Conservation (phyloP, 2,329 filamentous ascomycete species). For the Penicillium brevicompactum region DNA sequence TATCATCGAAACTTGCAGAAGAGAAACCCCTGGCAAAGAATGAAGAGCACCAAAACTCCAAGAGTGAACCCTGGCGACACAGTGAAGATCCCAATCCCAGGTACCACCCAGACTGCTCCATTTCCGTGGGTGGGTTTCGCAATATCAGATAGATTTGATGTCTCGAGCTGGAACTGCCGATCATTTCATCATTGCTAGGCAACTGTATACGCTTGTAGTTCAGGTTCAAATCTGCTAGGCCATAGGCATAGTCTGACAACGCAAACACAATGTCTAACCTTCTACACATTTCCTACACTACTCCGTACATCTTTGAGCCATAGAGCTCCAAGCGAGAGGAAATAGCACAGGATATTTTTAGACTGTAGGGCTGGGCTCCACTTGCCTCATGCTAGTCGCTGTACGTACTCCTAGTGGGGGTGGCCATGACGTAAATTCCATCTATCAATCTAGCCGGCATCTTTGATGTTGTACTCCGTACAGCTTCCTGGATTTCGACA, state of each 20-base stretch:
- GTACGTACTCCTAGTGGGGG: not conserved
- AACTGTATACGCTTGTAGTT: not conserved
- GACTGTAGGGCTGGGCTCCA: not conserved
- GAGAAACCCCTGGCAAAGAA: too few species aligned
- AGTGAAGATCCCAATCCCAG: not conserved
- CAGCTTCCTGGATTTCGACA: too few species aligned
- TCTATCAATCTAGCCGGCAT: not conserved
- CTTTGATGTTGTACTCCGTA: too few species aligned
- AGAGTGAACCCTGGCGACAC: too few species aligned
- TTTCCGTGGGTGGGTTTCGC: not conserved
- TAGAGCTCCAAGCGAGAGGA: too few species aligned
- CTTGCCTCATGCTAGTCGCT: not conserved
- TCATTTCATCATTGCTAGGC: slow-evolving; percentile 4
- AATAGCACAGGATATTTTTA: not conserved
- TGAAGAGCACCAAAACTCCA: too few species aligned
- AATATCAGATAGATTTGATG: not conserved
- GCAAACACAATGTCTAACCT: too few species aligned
- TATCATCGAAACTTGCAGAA: too few species aligned
- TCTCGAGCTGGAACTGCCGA: not conserved
- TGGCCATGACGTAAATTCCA: not conserved
- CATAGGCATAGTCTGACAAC: too few species aligned
- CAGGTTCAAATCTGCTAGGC: not conserved
- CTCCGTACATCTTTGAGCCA: too few species aligned
- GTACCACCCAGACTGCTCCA: too few species aligned
- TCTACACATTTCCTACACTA: too few species aligned